These are phyloP conservation scores for Stygiomarasmius scandens DNA, from an alignment of 1,284 basidiomycete species.

Conservation along the genomic window DNA sequence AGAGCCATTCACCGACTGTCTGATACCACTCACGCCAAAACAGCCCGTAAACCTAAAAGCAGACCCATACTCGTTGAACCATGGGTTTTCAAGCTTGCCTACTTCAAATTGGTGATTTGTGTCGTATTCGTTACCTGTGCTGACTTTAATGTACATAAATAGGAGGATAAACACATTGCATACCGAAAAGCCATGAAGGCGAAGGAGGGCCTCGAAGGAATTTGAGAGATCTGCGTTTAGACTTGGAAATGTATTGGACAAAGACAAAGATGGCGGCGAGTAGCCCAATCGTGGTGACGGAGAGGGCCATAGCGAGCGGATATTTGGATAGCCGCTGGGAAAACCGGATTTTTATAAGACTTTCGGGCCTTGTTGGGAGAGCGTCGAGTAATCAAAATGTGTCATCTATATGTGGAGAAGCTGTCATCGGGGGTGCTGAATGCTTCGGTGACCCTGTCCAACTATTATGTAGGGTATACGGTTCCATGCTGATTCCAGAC, in stretches of 20 bases:
- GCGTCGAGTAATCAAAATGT: no score
- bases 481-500: no score
- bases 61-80: slow-evolving; percentile 33
- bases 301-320: no score
- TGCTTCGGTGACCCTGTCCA: no score
- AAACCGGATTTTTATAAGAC: no score
- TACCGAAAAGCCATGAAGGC: slow-evolving; percentile 14
- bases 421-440: no score
- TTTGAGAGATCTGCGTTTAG: slow-evolving; percentile 7
- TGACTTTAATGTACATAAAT: no score
- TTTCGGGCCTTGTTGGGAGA: no score
- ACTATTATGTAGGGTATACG: no score
- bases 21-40: slow-evolving; percentile 27
- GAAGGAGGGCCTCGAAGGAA: slow-evolving; percentile 14
- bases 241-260: slow-evolving; percentile 1
- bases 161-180: no score
- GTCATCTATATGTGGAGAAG: no score
- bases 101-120: slow-evolving; percentile 29
- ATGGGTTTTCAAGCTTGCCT: slow-evolving; percentile 32
- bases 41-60: slow-evolving; percentile 29
- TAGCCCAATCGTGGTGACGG: background rate
- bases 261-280: background rate
- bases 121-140: slow-evolving; percentile 25
- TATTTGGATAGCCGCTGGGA: no score
- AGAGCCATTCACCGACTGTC: background rate